These are phyloP conservation scores for Aureobasidium pullulans DNA, from an alignment of 2,329 filamentous ascomycete genomes.

Conservation along the genomic window DNA sequence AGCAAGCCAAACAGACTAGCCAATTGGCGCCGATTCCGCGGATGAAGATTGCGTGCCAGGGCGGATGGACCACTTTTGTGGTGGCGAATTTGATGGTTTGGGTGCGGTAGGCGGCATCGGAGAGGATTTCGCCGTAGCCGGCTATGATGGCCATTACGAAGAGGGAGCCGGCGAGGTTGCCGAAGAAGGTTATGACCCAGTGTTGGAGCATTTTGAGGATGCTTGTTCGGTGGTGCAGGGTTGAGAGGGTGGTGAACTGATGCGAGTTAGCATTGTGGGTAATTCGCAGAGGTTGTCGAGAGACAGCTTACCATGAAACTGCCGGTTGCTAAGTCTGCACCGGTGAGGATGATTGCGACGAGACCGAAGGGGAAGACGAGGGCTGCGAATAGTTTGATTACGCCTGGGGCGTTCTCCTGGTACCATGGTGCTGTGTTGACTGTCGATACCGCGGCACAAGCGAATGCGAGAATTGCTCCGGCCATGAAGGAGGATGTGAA, in stretches of 20 bases:
- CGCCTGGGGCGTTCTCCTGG: conserved; percentile 26
- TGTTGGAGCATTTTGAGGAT: conserved; percentile 21
- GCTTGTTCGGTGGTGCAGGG: conserved; percentile 33
- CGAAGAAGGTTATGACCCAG: conserved; percentile 27
- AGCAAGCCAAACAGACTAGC: conserved; percentile 49
- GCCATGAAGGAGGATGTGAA: conserved; percentile 46
- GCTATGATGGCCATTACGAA: conserved; percentile 26
- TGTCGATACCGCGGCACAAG: conserved; percentile 26
- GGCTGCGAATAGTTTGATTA: conserved; percentile 26
- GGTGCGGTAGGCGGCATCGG: conserved; percentile 33
- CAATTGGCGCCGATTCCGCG: conserved; percentile 41
- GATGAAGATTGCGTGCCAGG: conserved; percentile 48
- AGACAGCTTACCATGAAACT: conserved; percentile 22
- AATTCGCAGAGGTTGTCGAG: neutral
- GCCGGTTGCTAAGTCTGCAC: conserved; percentile 28
- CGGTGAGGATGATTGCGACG: conserved; percentile 27
- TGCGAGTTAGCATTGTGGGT: neutral
- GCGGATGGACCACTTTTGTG: conserved; percentile 42
- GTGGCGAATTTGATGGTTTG: conserved; percentile 41
- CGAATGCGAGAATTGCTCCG: conserved; percentile 46
- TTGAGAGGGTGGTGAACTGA: conserved; percentile 38
- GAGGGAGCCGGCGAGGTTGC: conserved; percentile 26
- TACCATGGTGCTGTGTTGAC: conserved; percentile 27
- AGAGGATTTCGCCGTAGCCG: conserved; percentile 27
- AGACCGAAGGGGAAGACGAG: conserved; percentile 30